Evolutionary conservation across 1,284 basidiomycete species (phyloP).

Genomic region (Vanrija pseudolonga): DNA sequence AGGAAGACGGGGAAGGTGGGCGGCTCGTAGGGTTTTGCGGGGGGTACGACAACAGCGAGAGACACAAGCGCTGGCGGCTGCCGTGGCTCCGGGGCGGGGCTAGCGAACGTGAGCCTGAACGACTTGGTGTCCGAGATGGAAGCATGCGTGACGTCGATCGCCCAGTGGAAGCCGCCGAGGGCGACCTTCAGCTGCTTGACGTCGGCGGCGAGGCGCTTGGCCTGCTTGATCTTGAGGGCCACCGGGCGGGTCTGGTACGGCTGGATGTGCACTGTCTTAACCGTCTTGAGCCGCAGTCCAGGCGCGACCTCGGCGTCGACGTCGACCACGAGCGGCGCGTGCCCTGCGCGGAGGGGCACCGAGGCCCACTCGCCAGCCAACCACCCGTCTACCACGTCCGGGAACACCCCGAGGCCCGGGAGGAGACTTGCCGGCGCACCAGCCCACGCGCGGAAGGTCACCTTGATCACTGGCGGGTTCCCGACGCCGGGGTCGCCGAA

Average conservation of each 20-base stretch:
- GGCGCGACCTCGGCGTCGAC: constrained; percentile 1
- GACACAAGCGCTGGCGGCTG: constrained; percentile 25
- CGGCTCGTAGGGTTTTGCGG: neutral
- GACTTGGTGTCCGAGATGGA: neutral
- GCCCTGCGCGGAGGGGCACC: constrained; percentile 12
- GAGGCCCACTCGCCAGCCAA: constrained; percentile 34
- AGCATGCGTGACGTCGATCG: neutral
- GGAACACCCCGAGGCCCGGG: constrained; percentile 17
- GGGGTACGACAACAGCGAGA: constrained; percentile 30
- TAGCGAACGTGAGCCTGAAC: constrained; percentile 30
- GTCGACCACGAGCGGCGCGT: neutral
- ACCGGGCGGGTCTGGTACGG: constrained; percentile 13
- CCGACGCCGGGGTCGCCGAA: constrained; percentile 40
- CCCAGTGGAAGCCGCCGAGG: neutral
- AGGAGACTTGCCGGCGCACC: neutral
- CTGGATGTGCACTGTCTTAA: neutral
- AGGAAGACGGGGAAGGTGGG: constrained; percentile 30
- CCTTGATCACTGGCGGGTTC: constrained; percentile 25
- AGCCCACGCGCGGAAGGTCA: constrained; percentile 18
- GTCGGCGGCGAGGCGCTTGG: neutral
- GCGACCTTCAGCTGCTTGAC: neutral
- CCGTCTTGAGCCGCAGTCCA: neutral
- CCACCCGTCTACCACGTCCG: constrained; percentile 34
- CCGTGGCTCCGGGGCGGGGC: constrained; percentile 3
- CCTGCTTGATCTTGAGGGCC: constrained; percentile 2